Base-by-base conservation (phyloP, 2,329 filamentous ascomycete species). In the Trichoderma afroharzianum region DNA sequence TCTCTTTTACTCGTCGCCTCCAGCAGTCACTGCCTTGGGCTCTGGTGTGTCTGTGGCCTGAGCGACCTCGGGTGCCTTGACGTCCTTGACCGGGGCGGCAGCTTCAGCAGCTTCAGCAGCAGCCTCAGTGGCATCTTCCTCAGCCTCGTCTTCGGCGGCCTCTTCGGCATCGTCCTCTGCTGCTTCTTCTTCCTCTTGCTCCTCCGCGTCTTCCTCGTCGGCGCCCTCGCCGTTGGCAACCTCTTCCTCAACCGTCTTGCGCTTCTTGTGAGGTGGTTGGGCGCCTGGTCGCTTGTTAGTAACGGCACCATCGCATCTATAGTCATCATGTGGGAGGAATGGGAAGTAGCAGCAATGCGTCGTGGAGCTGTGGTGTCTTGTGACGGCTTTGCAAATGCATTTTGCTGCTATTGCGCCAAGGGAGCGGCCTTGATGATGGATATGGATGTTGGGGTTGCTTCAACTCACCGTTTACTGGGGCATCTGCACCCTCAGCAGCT, bases 221-320 rank as follows among this genome's bases (percentile, higher is more conserved):
- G 76, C 78, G n/a, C 77, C 81, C 18, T 82, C 76, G 72, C 81
- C 81, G 74, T 82, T 81, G 58, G 77, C 72, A 15, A 75, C 77
- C 57, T 77, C 77, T 24, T 73, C 77, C 26, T 78, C 75, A 70
- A 75, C 79, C 30, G 83, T 85, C 83, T 86, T 87, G 76, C 82
- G 82, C 80, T 86, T 87, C 82, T 87, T 87, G 71, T 82, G 83
- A 47, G 85, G 85, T 63, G 84, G 85, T 68, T 82, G 81, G 72
- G 81, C 78, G 68, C 79, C 80, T 61, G 24, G 15, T 14, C 24
- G 26, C 6, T 15, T 59, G 70, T 68, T 47, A 71, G 62, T 50
- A n/a, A 53, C 28, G 28, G 53, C 1, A 8, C 24, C 36, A 9
- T 62, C 28, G 28, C 36, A 14, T 26, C 6, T 4, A 47, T 58